phyloP scores from a whole-genome alignment of 768 basidiomycete genomes.

The Cantharellus cinnabarinus region DNA sequence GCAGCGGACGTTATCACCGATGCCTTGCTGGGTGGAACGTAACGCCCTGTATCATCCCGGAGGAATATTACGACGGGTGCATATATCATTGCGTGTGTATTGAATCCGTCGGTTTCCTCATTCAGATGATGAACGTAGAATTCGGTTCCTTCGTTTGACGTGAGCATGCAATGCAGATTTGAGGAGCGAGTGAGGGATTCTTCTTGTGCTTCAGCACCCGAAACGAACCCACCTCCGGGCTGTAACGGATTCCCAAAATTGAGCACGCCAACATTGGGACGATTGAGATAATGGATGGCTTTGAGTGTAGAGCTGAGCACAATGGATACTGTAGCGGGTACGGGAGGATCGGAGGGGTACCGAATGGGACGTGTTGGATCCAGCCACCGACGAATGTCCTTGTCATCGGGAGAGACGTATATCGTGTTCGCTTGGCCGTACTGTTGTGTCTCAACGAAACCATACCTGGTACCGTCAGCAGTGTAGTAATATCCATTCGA shows the following conservation, averaged over 20 bases:
- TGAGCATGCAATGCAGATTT: conserved; percentile 43
- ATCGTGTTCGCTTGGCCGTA: conserved; percentile 1
- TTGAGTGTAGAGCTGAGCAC: not conserved
- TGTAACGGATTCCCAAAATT: conserved; percentile 62
- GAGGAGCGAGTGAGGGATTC: conserved; percentile 64
- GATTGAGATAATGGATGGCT: not conserved
- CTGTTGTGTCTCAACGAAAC: conserved; percentile 14
- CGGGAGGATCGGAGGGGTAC: not conserved
- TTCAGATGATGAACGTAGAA: conserved; percentile 43
- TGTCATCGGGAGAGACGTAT: conserved; percentile 4
- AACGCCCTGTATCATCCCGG: conserved; percentile 39
- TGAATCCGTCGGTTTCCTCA: conserved; percentile 29
- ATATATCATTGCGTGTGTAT: conserved; percentile 63
- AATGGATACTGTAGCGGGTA: not conserved
- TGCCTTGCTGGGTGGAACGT: conserved; percentile 34
- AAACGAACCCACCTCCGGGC: conserved; percentile 57
- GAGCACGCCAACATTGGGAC: conserved; percentile 32
- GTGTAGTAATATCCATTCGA: conserved; percentile 23
- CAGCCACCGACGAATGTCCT: conserved; percentile 7
- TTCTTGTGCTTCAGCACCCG: conserved; percentile 59
- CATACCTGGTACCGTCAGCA: conserved; percentile 14
- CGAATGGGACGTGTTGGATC: conserved; percentile 12
- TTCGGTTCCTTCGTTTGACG: conserved; percentile 29
- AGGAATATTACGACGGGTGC: conserved; percentile 43
- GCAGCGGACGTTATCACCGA: conserved; percentile 56